phyloP scores from a whole-genome alignment of 768 basidiomycete species.

The Auriscalpium vulgare region DNA sequence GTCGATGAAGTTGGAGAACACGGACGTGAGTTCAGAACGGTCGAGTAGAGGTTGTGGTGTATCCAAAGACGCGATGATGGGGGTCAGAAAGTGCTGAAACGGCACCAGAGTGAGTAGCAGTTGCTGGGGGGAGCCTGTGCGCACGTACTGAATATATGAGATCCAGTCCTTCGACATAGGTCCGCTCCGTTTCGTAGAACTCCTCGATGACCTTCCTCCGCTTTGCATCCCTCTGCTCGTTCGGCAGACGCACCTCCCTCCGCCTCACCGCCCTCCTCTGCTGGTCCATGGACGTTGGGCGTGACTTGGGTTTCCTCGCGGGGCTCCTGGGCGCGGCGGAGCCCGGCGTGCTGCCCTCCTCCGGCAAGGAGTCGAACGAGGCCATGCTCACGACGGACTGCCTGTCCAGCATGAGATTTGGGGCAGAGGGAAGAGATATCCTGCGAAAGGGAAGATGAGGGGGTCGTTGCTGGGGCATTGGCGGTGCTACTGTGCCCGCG shows the following conservation, averaged over 20 bases:
- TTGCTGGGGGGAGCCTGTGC: too few relatives aligned
- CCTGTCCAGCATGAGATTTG: constrained; percentile 38
- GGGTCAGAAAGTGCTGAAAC: constrained; percentile 69
- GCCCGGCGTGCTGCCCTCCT: constrained; percentile 30
- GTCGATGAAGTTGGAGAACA: constrained; percentile 87
- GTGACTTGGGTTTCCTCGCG: constrained; percentile 18
- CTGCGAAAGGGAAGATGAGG: constrained; percentile 41
- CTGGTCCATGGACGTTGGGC: constrained; percentile 33
- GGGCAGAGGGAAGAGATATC: constrained; percentile 34
- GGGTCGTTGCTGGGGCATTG: constrained; percentile 35
- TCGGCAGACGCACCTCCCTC: constrained; percentile 30
- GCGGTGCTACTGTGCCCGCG: background rate
- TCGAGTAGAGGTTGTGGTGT: constrained; percentile 60
- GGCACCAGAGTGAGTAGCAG: background rate
- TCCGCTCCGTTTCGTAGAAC: constrained; percentile 73
- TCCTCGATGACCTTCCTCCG: constrained; percentile 68
- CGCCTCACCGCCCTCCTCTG: constrained; percentile 30
- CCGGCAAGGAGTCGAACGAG: constrained; percentile 66
- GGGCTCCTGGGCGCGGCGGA: constrained; percentile 26
- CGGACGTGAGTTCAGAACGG: constrained; percentile 56
- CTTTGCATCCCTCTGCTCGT: constrained; percentile 46
- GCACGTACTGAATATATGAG: constrained; percentile 67
- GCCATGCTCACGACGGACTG: constrained; percentile 64
- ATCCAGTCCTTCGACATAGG: constrained; percentile 76
- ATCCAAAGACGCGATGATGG: constrained; percentile 70